These are phyloP conservation scores for Haplosporangium sp. DNA, from an alignment of 371 early-diverging fungal genomes.

Conservation along the genomic window DNA sequence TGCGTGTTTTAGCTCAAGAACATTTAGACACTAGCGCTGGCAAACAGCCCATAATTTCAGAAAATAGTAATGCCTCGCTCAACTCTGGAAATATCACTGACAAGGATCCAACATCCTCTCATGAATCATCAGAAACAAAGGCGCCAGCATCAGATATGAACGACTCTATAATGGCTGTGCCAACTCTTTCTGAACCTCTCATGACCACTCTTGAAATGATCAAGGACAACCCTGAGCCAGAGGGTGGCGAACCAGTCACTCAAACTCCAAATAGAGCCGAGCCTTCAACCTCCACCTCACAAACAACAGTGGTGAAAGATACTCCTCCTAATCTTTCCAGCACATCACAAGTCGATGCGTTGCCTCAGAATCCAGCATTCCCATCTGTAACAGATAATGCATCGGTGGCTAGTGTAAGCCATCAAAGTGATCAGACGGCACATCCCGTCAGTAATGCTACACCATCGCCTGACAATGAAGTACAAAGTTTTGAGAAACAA, in stretches of 20 bases:
- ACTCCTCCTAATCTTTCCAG: not conserved
- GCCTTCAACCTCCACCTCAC: not conserved
- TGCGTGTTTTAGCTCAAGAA: not conserved
- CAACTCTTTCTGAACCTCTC: slow-evolving; percentile 47
- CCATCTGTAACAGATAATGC: not conserved
- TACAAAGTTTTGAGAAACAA: not conserved
- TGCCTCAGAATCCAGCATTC: not conserved
- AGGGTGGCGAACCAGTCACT: not conserved
- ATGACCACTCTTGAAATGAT: slow-evolving; percentile 17
- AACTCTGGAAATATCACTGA: not conserved
- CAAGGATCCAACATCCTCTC: slow-evolving; percentile 8
- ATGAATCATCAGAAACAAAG: slow-evolving; percentile 1
- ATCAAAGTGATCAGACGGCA: not conserved
- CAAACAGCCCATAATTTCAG: not conserved
- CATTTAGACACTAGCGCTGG: not conserved
- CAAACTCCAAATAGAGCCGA: not conserved
- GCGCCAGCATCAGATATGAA: not conserved
- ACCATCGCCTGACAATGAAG: not conserved
- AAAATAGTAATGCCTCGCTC: not conserved
- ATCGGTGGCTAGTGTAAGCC: not conserved
- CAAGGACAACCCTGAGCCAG: not conserved
- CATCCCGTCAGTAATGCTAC: not conserved
- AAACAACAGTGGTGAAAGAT: not conserved
- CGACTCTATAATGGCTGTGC: slow-evolving; percentile 41
- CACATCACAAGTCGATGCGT: not conserved